These are phyloP conservation scores for Benincasa hispida DNA, from an alignment of 306 rosid species.

Conservation along the genomic window DNA sequence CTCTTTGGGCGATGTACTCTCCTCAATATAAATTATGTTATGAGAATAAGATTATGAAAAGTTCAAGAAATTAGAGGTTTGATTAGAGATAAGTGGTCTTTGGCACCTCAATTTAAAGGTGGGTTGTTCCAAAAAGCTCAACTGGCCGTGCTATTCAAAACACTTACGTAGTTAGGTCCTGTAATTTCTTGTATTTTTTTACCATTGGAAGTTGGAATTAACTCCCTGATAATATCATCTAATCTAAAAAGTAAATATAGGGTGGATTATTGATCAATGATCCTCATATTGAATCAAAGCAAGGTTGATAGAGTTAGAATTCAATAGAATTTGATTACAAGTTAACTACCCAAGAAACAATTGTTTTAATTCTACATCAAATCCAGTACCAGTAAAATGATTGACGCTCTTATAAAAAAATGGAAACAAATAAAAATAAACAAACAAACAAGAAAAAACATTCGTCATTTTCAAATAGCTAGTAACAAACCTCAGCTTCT, in stretches of 20 bases:
- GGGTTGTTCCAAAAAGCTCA: not conserved
- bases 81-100: not conserved
- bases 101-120: not conserved
- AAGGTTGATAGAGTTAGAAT: not conserved
- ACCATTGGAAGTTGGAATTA: not conserved
- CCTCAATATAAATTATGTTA: not conserved
- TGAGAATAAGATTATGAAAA: not conserved
- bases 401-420: not conserved
- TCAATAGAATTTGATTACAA: not conserved
- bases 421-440: not conserved
- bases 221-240: not conserved
- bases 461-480: not conserved
- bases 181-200: not conserved
- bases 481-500: slow-evolving; percentile 57
- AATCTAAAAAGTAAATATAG: not conserved
- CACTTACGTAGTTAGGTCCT: not conserved
- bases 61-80: not conserved
- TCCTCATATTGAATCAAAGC: not conserved
- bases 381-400: not conserved
- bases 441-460: not conserved
- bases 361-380: not conserved
- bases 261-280: not conserved
- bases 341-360: not conserved
- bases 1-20: no score
- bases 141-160: not conserved